Evolutionary conservation across 257 asterid species (phyloP).

Genomic region (Solanum corneliomulleri): DNA sequence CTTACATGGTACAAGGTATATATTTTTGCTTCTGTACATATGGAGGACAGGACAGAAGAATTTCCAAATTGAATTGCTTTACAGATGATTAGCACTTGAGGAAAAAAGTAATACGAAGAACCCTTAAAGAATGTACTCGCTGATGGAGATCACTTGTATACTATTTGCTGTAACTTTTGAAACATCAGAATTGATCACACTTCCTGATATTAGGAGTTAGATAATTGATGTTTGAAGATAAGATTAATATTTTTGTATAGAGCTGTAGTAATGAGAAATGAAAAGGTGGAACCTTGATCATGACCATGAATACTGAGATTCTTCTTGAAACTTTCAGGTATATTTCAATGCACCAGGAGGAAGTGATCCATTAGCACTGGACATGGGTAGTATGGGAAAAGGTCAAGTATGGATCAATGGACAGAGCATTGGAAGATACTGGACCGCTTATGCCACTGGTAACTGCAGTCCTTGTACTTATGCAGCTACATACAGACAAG

Average conservation of each 20-base stretch:
- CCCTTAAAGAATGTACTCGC: neutral
- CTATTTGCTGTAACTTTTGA: neutral
- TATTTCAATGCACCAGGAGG: conserved; percentile 71
- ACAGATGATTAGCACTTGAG: neutral
- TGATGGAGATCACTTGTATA: neutral
- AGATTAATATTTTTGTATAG: neutral
- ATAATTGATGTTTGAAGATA: neutral
- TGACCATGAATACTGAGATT: neutral
- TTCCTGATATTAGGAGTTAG: neutral
- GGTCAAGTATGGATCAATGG: conserved; percentile 93
- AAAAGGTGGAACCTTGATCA: neutral
- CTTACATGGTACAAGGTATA: conserved; percentile 92
- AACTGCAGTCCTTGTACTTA: conserved; percentile 58
- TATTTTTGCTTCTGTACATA: neutral
- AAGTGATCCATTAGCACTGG: conserved; percentile 65
- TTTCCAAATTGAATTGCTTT: neutral
- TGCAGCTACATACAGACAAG: conserved; percentile 49
- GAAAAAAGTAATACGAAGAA: neutral
- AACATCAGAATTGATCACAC: neutral
- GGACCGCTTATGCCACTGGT: conserved; percentile 74
- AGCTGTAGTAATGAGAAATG: neutral
- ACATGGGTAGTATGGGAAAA: conserved; percentile 77
- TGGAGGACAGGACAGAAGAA: neutral
- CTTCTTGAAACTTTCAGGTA: conserved; percentile 28
- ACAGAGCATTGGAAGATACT: conserved; percentile 78